phyloP scores from a whole-genome alignment of 2,329 filamentous ascomycete species.

The Chaetomiaceae sp. region DNA sequence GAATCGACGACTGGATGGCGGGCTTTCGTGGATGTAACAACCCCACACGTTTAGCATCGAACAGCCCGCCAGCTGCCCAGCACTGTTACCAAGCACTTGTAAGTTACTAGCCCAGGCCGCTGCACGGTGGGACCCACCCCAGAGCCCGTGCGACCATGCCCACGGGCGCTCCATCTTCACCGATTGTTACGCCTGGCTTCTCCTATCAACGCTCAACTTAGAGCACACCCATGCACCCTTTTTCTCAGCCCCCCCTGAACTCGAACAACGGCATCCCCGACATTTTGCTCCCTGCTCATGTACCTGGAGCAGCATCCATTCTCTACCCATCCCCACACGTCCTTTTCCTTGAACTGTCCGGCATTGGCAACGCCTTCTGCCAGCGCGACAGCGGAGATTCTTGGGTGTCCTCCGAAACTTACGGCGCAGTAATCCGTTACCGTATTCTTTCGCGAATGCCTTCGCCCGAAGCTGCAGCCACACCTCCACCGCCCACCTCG shows the following conservation, averaged over 20 bases:
- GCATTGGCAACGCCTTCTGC: constrained; percentile 1
- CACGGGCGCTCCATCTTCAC: constrained; percentile 1
- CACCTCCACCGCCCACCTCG: constrained; percentile 17
- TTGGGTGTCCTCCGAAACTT: constrained; percentile 5
- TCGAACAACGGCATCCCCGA: constrained; percentile 19
- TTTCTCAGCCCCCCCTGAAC: constrained; percentile 23
- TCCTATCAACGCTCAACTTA: constrained; percentile 14
- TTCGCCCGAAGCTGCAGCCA: constrained; percentile 16
- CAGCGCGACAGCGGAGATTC: constrained; percentile 10
- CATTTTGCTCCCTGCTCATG: constrained; percentile 11
- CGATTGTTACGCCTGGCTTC: constrained; percentile 11
- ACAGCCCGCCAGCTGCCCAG: too few relatives aligned
- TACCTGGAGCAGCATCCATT: constrained; percentile 6
- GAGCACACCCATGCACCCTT: constrained; percentile 20
- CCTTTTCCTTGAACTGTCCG: background rate
- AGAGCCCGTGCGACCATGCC: constrained; percentile 3
- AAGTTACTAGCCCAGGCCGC: too few relatives aligned
- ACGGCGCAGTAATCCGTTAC: constrained; percentile 10
- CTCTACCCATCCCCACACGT: constrained; percentile 18
- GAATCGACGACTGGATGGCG: too few relatives aligned
- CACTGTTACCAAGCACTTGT: too few relatives aligned
- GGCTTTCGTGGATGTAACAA: too few relatives aligned
- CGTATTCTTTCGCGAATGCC: constrained; percentile 24
- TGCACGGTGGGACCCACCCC: constrained; percentile 5
- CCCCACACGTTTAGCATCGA: too few relatives aligned